Base-by-base conservation (phyloP, 2,329 filamentous ascomycete species). In the Aspergillus quadricinctus region DNA sequence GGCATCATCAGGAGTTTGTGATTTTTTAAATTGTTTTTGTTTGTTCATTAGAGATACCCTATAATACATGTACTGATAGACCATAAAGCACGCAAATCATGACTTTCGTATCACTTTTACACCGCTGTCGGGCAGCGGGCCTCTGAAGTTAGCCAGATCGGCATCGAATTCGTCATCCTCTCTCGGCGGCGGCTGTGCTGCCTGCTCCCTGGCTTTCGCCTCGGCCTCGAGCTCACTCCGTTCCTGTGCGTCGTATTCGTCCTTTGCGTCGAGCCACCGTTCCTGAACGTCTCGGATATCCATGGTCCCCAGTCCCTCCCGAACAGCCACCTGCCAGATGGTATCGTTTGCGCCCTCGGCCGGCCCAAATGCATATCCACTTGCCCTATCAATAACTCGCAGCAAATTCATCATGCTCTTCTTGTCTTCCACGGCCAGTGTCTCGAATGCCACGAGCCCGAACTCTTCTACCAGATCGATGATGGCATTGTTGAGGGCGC, bases 271-370 rank as follows among this genome's bases (percentile, higher is more conserved):
- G 31, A 99, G 78, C 94, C 94, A 99, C 59, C 94, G 83, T 77
- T 99, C 94, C 75, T 99, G 94, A 61, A 97, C 87, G 74, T 99
- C 93, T 57, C 88, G 81, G 9, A 92, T 86, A 66, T 95, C 92
- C 81, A 96, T 86, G 37, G 86, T 84, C 57, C 82, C 82, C 63
- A 82, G 77, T 2, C 83, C 82, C 60, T 87, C 83, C 55, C 92
- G 85, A 85, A 97, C 96, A 2, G 94, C 91, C 48, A 97, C 87
- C 68, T 95, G 90, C 94, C 94, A 99, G n/a, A 99, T 85, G 6
- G 88, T 92, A 71, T 99, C 93, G 65, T 97, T 97, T 48, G 92
- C 90, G 1, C 92, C 93, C 71, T 97, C 91, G 0, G 91, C 89
- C 4, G 88, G 83, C 0, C 92, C 92, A 77, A 99, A 97, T 0